Evolutionary conservation across 106 monocot genomes (phyloP).

Genomic region (Allium fistulosum): DNA sequence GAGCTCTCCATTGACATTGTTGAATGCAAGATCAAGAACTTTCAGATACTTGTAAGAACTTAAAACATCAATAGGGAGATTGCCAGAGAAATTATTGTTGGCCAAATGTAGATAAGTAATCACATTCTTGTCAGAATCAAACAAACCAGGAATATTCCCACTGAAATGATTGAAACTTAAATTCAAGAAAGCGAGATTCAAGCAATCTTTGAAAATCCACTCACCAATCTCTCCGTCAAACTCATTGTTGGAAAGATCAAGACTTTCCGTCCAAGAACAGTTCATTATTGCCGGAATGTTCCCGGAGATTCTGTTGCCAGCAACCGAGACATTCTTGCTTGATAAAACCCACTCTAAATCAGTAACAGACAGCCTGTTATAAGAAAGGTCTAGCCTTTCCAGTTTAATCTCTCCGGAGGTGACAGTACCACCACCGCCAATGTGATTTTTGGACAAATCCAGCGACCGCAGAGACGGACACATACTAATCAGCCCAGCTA

Average conservation of each 20-base stretch:
- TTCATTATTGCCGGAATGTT: constrained; percentile 30
- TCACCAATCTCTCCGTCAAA: constrained; percentile 27
- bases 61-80: constrained; percentile 25
- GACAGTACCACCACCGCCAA: not conserved
- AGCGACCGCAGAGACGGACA: constrained; percentile 12
- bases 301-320: constrained; percentile 52
- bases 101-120: constrained; percentile 35
- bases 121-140: constrained; percentile 30
- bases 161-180: constrained; percentile 51
- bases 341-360: constrained; percentile 41
- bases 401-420: constrained; percentile 22
- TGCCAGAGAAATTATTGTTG: constrained; percentile 68
- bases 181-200: constrained; percentile 27
- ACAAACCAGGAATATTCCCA: constrained; percentile 29
- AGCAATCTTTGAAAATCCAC: constrained; percentile 23
- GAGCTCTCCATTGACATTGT: constrained; percentile 36
- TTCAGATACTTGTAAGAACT: constrained; percentile 18
- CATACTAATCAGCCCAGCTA: constrained; percentile 17
- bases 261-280: constrained; percentile 27
- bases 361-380: constrained; percentile 32
- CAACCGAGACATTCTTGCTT: constrained; percentile 12
- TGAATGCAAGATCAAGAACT: constrained; percentile 29
- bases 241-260: constrained; percentile 44
- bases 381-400: constrained; percentile 51
- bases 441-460: constrained; percentile 21